Conservation (phyloP, 371 early-diverging fungal species). For the Basidiobolus meristosporus region DNA sequence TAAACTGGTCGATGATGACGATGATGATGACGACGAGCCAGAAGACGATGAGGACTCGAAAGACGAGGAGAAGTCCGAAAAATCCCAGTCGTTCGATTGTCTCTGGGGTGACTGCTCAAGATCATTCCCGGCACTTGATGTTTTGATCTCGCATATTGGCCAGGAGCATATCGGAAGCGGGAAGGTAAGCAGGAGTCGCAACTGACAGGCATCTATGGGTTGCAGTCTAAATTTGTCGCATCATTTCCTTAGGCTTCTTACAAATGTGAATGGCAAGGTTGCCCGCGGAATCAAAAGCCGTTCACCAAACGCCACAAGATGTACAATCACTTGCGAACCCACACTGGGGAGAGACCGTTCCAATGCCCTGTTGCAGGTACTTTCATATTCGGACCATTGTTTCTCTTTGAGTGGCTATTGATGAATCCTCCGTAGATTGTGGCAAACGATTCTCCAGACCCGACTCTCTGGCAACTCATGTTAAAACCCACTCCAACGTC, state of each 20-base stretch:
- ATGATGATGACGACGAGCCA: too few relatives aligned
- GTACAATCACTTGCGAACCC: conserved; percentile 74
- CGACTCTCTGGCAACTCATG: conserved; percentile 75
- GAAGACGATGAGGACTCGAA: too few relatives aligned
- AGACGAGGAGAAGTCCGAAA: too few relatives aligned
- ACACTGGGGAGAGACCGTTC: conserved; percentile 67
- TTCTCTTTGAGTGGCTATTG: neutral
- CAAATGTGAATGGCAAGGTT: conserved; percentile 64
- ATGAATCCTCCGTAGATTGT: conserved; percentile 12
- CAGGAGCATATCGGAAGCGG: conserved; percentile 42
- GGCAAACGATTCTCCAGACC: conserved; percentile 71
- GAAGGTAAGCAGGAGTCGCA: conserved; percentile 14
- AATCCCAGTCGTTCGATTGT: conserved; percentile 9
- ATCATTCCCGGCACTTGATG: conserved; percentile 18
- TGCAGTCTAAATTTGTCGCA: neutral
- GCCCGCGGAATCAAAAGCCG: conserved; percentile 49
- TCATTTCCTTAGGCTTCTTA: conserved; percentile 30
- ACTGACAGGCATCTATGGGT: neutral
- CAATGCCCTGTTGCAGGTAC: conserved; percentile 14
- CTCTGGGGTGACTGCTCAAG: conserved; percentile 31
- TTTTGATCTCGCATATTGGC: conserved; percentile 34
- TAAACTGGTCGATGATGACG: too few relatives aligned
- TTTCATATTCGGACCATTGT: neutral
- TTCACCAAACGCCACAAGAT: conserved; percentile 82
- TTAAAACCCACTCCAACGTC: conserved; percentile 63